These are phyloP conservation scores for Phytopythium boreale DNA, from an alignment of 352 stramenopile genomes.

Conservation along the genomic window DNA sequence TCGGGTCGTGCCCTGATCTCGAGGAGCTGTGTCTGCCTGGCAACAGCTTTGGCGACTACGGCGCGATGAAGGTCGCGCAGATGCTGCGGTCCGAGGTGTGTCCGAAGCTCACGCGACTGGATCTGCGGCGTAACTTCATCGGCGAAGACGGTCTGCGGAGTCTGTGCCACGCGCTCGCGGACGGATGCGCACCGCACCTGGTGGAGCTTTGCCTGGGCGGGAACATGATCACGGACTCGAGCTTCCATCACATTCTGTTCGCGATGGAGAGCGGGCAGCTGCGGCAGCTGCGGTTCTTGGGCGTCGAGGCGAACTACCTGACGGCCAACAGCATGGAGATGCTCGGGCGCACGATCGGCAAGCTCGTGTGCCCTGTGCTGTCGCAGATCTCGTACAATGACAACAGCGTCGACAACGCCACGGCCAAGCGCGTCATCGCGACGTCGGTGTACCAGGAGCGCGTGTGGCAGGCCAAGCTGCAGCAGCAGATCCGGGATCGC, in stretches of 20 bases:
- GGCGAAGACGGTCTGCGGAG: conserved; percentile 72
- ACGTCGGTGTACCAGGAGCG: conserved; percentile 76
- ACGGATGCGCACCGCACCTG: conserved; percentile 63
- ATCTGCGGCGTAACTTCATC: conserved; percentile 86
- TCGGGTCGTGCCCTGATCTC: conserved; percentile 69
- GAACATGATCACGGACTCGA: conserved; percentile 84
- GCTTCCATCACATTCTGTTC: conserved; percentile 78
- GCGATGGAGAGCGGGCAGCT: conserved; percentile 78
- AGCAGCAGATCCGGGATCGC: conserved; percentile 42
- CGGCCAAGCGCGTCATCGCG: conserved; percentile 73
- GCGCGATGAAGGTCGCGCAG: conserved; percentile 75
- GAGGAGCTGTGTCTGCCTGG: conserved; percentile 78
- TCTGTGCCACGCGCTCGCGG: conserved; percentile 66
- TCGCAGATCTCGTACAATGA: conserved; percentile 88
- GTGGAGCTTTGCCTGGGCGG: conserved; percentile 76
- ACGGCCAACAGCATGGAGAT: conserved; percentile 83
- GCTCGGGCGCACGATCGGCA: conserved; percentile 77
- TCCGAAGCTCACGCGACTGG: conserved; percentile 70
- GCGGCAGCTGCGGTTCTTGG: conserved; percentile 60
- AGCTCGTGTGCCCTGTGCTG: conserved; percentile 71
- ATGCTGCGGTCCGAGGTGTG: conserved; percentile 80
- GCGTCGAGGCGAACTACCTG: conserved; percentile 87
- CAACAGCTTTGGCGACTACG: conserved; percentile 86
- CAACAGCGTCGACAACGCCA: conserved; percentile 74
- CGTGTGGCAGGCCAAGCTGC: conserved; percentile 50